Evolutionary conservation across 164 flowering plant genomes (phyloP), one percentile per base, ranked within the genome.

Genomic region (Aristolochia fimbriata): DNA sequence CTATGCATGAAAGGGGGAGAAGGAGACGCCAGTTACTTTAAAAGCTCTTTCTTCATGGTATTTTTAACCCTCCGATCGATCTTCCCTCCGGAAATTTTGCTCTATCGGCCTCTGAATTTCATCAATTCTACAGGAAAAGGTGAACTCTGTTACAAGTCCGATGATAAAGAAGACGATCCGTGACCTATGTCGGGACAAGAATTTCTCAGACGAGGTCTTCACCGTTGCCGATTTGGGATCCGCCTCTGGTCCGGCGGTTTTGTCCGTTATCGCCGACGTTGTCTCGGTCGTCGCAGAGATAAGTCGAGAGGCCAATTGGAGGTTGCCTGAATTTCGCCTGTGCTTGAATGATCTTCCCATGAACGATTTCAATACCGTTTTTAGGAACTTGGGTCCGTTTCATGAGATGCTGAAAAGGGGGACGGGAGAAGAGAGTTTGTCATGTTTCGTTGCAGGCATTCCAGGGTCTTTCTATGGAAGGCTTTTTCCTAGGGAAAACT

Each of bases 161-260:
- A 57, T 79, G 24, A 43, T 55, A 31, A 74, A 76, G 59, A 77
- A 70, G 61, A 76, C 83, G 30, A 60, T 80, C 15, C 46, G 45
- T 0, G 73, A 70, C 20, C 63, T 77, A 49, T 78, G 62, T 62
- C n/a, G 41, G 61, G 47, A 43, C 59, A 57, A 37, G 12, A 37
- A 37, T 37, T 37, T 33, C 23, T 23, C 43, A 22, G 69, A 68
- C 4, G 45, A 65, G 27, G 57, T 51, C 57, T 30, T 79, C 13
- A 37, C 60, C 52, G 71, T 84, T 17, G 87, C 82, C 12, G 88
- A 83, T 57, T 25, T 84, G 70, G 88, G 91, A 0, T 87, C 90
- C 57, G 81, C 90, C 19, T 77, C 86, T 0, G 90, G 95, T 49
- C 85, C 85, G 22, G 84, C 83, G 71, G 66, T 90, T 41, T 27